Evolutionary conservation across 2,329 filamentous ascomycete genomes (phyloP), one percentile per base, ranked within the genome.

Genomic region (Calonectria pseudoreteaudii): DNA sequence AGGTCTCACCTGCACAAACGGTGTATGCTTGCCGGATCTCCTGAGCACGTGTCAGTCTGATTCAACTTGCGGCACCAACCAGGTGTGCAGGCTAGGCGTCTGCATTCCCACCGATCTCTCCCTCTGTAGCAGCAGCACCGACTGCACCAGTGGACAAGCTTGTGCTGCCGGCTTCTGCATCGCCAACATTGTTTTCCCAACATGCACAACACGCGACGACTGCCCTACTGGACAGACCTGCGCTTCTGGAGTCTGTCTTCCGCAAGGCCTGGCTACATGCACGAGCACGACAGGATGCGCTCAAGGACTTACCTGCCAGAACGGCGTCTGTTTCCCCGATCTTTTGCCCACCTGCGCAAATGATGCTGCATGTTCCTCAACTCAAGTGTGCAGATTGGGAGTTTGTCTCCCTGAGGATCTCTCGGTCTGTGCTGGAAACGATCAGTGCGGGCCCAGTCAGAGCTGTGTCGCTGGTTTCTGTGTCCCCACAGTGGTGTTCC

Each of bases 121-220:
- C 3, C 23, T 36, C 3, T 71, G 68, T 26, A 30, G 47, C 2
- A 41, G 34, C 38, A 28, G 26, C 13, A 31, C 13, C 23, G 34
- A 62, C 10, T 70, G 66, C 9, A 47, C 23, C 0, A 5, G 18
- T 18, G 66, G 38, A 5, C 30, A 52, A 16, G 10, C 9, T 13
- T 70, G 67, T 38, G 26, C 44, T 28, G 67, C 26, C 13, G 67
- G 67, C 2, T n/a, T 70, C n/a, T 70, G 67, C 26, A 20, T 70
- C 16, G 53, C 67, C 38, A 47, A 30, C 2, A 50, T 44, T 4
- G 10, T 64, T 8, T 64, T 70, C 56, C 53, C 53, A 11, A 60
- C 44, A 26, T 70, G 67, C 41, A 62, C 67, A 28, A 62, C 56
- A 28, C 41, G 60, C n/a, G 20, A 56, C 14, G 56, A 70, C 23